Conservation (phyloP, 768 basidiomycete species). For the Russula sp. region DNA sequence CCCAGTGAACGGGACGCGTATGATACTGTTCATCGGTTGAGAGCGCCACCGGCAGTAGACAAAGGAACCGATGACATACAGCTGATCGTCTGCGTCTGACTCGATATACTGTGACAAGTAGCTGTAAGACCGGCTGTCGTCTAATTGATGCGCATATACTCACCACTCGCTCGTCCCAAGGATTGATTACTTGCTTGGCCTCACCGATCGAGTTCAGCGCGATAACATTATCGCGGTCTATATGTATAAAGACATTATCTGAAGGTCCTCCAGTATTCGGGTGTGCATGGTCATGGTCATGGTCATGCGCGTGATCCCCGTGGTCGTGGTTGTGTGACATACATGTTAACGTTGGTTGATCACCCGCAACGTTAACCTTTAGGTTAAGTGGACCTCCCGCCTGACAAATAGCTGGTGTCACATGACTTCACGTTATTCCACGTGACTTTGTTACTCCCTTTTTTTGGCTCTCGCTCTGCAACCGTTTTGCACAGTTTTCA, state of each 20-base stretch:
- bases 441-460: no score
- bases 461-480: no score
- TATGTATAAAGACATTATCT: conserved; percentile 69
- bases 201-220: conserved; percentile 64
- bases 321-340: conserved; percentile 58
- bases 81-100: conserved; percentile 88
- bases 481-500: no score
- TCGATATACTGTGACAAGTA: conserved; percentile 59
- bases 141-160: conserved; percentile 28
- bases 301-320: conserved; percentile 51
- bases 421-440: no score
- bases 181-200: conserved; percentile 69
- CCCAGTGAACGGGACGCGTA: conserved; percentile 84
- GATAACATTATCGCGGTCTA: conserved; percentile 77
- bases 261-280: conserved; percentile 50
- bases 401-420: no score
- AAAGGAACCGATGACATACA: conserved; percentile 46
- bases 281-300: conserved; percentile 47
- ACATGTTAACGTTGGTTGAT: no score
- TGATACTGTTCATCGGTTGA: conserved; percentile 49
- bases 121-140: neutral
- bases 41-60: neutral
- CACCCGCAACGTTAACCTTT: no score
- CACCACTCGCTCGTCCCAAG: conserved; percentile 78
- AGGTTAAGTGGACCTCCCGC: no score